Percentiles rank a stretch among this genome's conserved stretches.
These are phyloP conservation scores for Rhynchospora pubera DNA, from an alignment of 176 grass and related monocot genomes.

Conservation along the genomic window DNA sequence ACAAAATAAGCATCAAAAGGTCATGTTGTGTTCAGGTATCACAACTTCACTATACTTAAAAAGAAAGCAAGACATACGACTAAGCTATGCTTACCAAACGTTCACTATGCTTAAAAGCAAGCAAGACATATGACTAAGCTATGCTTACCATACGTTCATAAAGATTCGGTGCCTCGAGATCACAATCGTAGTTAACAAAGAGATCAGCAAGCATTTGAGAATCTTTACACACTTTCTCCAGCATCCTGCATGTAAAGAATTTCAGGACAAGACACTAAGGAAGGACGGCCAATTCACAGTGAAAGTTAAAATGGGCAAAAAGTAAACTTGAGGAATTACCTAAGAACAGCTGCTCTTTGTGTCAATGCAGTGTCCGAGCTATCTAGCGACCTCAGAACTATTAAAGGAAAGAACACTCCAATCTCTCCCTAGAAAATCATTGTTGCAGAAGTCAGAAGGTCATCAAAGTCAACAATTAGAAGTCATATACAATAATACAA, in stretches of 20 bases:
- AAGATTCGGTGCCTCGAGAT: constrained; percentile 95
- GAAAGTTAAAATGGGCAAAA: constrained; percentile 4
- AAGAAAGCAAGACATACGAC: neutral
- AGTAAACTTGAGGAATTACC: constrained; percentile 30
- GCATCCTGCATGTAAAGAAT: constrained; percentile 56
- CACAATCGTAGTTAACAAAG: constrained; percentile 99
- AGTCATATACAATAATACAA: neutral
- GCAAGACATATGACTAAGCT: neutral
- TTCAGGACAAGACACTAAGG: constrained; percentile 22
- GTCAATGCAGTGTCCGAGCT: constrained; percentile 66
- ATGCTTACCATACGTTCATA: constrained; percentile 75
- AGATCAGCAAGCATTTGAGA: constrained; percentile 98
- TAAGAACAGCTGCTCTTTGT: constrained; percentile 87
- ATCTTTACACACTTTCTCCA: constrained; percentile 99
- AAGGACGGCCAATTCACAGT: neutral
- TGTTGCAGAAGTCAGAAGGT: neutral
- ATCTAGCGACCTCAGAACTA: constrained; percentile 91
- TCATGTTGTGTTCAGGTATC: neutral
- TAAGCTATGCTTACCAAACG: constrained; percentile 43
- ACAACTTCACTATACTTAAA: constrained; percentile 1
- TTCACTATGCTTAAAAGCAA: constrained; percentile 34
- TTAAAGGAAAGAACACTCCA: constrained; percentile 96
- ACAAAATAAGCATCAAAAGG: constrained; percentile 16
- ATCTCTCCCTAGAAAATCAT: constrained; percentile 88
- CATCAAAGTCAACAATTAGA: constrained; percentile 21